A percentile compares a stretch with the other conserved stretches of the same genome.
Evolutionary conservation across 1,284 basidiomycete species (phyloP).

Genomic region (Erythrobasidium hasegawianum): DNA sequence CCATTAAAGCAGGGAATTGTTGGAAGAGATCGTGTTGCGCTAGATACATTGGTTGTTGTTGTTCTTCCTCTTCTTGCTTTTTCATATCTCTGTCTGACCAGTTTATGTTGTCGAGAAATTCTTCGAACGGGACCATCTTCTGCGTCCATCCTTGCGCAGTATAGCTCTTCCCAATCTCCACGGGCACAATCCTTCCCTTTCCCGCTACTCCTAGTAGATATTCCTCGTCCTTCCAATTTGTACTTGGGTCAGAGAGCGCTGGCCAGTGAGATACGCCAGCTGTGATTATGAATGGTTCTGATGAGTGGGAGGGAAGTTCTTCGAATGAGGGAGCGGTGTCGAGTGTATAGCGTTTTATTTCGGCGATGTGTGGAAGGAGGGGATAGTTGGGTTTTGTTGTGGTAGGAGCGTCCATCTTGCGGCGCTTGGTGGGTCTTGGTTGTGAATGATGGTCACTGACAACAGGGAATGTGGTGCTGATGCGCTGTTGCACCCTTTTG

Average conservation of each 20-base stretch:
- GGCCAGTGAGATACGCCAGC: slow-evolving; percentile 60
- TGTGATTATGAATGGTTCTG: slow-evolving; percentile 67
- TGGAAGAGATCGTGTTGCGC: slow-evolving; percentile 82
- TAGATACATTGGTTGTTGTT: slow-evolving; percentile 61
- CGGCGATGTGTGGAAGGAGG: slow-evolving; percentile 5
- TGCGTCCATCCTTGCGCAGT: slow-evolving; percentile 77
- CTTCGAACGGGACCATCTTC: slow-evolving; percentile 69
- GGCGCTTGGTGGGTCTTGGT: not conserved
- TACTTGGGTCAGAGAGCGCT: slow-evolving; percentile 57
- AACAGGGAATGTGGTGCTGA: not conserved
- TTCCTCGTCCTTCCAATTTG: slow-evolving; percentile 62
- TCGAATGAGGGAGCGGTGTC: slow-evolving; percentile 9
- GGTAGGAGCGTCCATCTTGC: not conserved
- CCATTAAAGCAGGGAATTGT: slow-evolving; percentile 73
- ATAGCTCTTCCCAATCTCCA: slow-evolving; percentile 85
- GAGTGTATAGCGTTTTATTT: slow-evolving; percentile 7
- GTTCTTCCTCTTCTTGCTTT: not conserved
- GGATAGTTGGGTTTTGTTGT: slow-evolving; percentile 2
- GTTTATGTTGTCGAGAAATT: slow-evolving; percentile 63
- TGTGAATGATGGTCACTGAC: not conserved
- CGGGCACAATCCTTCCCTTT: slow-evolving; percentile 75
- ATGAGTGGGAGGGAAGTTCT: not conserved
- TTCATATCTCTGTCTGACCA: not conserved
- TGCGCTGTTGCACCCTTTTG: slow-evolving; percentile 50
- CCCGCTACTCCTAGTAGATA: slow-evolving; percentile 70